A percentile compares a stretch with the other conserved stretches of the same genome.
phyloP scores from a whole-genome alignment of 768 basidiomycete species.

The Lactifluus rugatus region DNA sequence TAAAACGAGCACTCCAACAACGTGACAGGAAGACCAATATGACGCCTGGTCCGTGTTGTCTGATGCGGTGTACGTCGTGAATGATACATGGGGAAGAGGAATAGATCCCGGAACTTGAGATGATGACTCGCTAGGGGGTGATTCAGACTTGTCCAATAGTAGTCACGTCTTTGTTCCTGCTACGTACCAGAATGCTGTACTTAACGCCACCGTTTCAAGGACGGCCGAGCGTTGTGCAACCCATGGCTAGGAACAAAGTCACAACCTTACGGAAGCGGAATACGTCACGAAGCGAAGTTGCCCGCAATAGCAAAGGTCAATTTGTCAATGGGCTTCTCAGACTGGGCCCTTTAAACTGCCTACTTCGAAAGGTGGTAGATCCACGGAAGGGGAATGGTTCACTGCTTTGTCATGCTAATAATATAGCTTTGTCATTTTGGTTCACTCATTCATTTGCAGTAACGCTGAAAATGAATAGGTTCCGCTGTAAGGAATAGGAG shows the following conservation, averaged over 20 bases:
- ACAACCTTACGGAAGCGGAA: background rate
- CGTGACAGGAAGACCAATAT: conserved; percentile 1
- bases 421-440: background rate
- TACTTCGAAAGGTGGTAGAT: background rate
- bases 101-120: background rate
- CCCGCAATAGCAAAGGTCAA: background rate
- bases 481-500: background rate
- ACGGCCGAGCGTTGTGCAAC: background rate
- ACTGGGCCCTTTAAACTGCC: background rate
- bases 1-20: conserved; percentile 11
- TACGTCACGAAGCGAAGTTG: background rate
- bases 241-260: background rate
- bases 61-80: background rate
- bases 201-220: conserved; percentile 2
- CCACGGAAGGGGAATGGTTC: too few relatives aligned
- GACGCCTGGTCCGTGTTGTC: background rate
- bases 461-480: background rate
- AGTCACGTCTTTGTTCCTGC: background rate
- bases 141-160: background rate
- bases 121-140: background rate
- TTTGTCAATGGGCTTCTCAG: background rate
- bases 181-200: conserved; percentile 1
- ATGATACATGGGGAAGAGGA: background rate
- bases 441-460: background rate
- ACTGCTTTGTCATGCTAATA: background rate